These are phyloP conservation scores for Urostyla sp. DNA, from an alignment of 73 alveolate genomes.

Conservation along the genomic window DNA sequence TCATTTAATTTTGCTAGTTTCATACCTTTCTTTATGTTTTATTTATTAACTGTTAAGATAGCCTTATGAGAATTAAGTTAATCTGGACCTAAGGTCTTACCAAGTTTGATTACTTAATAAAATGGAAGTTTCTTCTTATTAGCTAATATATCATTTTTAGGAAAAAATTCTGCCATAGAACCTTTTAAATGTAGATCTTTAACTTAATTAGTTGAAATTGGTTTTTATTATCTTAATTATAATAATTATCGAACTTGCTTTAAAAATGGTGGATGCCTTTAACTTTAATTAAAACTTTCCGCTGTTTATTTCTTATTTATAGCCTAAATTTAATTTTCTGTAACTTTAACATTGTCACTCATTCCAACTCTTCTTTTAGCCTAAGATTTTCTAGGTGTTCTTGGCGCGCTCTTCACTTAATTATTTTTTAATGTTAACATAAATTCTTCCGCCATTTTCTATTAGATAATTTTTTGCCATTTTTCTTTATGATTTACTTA, in stretches of 20 bases:
- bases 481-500: slow-evolving; percentile 2
- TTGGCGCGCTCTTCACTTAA: too few species aligned
- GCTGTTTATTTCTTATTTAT: too few species aligned
- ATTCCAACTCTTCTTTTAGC: too few species aligned
- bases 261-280: too few species aligned
- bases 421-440: too few species aligned
- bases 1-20: slow-evolving; percentile 8
- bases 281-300: too few species aligned
- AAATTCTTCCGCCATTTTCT: not conserved
- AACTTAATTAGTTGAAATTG: too few species aligned
- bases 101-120: slow-evolving; percentile 4
- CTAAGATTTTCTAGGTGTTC: too few species aligned
- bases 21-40: slow-evolving; percentile 12
- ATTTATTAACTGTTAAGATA: not conserved
- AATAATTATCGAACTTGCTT: too few species aligned
- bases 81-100: not conserved
- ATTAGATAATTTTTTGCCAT: not conserved
- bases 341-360: too few species aligned
- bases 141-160: not conserved
- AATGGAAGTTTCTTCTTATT: slow-evolving; percentile 17
- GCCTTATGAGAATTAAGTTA: slow-evolving; percentile 4
- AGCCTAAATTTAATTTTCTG: too few species aligned
- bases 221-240: too few species aligned
- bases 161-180: slow-evolving; percentile 15
- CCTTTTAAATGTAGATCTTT: not conserved